Conservation (phyloP, 192 early-diverging fungal species). For the Rhizophlyctis rosea region DNA sequence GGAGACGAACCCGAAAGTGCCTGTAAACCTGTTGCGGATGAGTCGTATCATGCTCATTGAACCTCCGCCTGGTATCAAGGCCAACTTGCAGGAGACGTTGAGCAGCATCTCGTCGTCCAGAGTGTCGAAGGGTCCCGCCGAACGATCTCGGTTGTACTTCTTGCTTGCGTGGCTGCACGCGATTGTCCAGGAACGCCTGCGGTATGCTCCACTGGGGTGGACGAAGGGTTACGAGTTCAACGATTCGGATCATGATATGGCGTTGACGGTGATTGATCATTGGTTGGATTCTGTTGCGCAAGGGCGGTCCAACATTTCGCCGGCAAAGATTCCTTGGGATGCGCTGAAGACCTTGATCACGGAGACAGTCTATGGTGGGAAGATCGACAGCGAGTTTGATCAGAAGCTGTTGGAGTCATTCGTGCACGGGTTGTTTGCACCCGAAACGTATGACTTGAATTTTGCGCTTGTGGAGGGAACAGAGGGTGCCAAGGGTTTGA, state of each 20-base stretch:
- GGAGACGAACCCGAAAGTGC: slow-evolving; percentile 96
- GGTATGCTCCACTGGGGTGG: slow-evolving; percentile 98
- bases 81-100: slow-evolving; percentile 84
- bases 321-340: slow-evolving; percentile 94
- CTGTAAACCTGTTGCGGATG: slow-evolving; percentile 83
- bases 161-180: slow-evolving; percentile 96
- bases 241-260: slow-evolving; percentile 95
- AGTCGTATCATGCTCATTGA: slow-evolving; percentile 94
- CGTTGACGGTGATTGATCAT: slow-evolving; percentile 78
- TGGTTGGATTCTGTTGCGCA: slow-evolving; percentile 84
- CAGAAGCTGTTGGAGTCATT: slow-evolving; percentile 82
- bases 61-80: slow-evolving; percentile 93
- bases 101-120: slow-evolving; percentile 56
- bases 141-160: slow-evolving; percentile 89
- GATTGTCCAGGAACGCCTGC: slow-evolving; percentile 89
- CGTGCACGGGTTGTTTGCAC: slow-evolving; percentile 75
- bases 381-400: slow-evolving; percentile 92
- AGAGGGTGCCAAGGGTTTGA: slow-evolving; percentile 39
- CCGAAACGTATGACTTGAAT: slow-evolving; percentile 75
- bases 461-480: slow-evolving; percentile 68
- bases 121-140: slow-evolving; percentile 68
- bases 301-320: slow-evolving; percentile 85
- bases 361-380: slow-evolving; percentile 93
- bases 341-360: slow-evolving; percentile 83
- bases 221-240: slow-evolving; percentile 97